Evolutionary conservation across 805 yeast species (phyloP).

Genomic region (Lachancea fermentati): DNA sequence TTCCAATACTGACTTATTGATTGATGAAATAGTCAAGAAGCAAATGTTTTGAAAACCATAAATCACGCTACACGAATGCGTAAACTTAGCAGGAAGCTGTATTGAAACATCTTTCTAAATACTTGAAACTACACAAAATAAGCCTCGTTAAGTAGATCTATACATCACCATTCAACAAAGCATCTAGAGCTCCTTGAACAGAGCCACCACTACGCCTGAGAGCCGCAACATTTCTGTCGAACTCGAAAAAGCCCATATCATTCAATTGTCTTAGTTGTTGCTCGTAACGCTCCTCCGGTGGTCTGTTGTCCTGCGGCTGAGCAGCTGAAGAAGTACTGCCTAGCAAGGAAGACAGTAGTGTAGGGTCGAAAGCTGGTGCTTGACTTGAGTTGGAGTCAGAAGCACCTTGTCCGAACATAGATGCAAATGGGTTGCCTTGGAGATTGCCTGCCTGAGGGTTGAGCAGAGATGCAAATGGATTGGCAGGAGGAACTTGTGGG

Average conservation of each 20-base stretch:
- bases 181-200: conserved; percentile 94
- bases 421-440: conserved; percentile 39
- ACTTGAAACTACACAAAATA: not conserved
- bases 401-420: conserved; percentile 22
- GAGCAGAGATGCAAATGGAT: conserved; percentile 49
- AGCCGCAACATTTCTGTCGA: conserved; percentile 87
- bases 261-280: conserved; percentile 66
- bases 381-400: conserved; percentile 1
- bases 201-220: conserved; percentile 94
- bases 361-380: conserved; percentile 44
- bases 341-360: conserved; percentile 40
- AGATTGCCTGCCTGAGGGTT: conserved; percentile 20
- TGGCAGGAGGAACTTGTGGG: conserved; percentile 16
- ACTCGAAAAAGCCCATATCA: conserved; percentile 85
- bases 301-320: conserved; percentile 49
- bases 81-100: no score
- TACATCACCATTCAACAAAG: conserved; percentile 59
- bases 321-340: conserved; percentile 35
- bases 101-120: no score
- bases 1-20: no score
- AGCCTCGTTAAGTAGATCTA: conserved; percentile 15
- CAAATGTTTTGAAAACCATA: no score
- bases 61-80: no score
- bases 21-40: no score
- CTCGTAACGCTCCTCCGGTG: conserved; percentile 77